Evolutionary conservation across 1,139 yeast species (phyloP).

Genomic region (Geotrichum armillariae): DNA sequence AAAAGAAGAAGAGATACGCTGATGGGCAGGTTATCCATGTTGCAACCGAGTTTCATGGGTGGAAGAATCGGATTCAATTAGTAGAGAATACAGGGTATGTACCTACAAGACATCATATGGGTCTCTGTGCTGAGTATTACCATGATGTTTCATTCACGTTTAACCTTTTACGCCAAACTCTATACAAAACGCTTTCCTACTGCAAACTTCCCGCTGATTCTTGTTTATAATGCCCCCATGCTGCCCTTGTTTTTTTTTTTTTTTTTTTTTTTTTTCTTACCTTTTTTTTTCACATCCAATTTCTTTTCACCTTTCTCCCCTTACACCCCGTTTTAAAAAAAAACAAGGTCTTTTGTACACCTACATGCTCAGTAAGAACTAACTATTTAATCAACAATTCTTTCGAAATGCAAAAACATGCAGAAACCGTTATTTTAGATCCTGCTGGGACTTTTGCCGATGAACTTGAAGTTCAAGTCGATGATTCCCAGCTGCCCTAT

Average conservation of each 20-base stretch:
- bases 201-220: background rate
- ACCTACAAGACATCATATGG: no score
- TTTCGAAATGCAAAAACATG: background rate
- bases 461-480: slow-evolving; percentile 7
- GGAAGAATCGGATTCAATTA: background rate
- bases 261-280: background rate
- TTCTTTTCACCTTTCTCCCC: background rate
- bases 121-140: background rate
- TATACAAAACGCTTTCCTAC: background rate
- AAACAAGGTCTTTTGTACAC: background rate
- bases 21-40: no score
- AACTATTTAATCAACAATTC: background rate
- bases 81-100: background rate
- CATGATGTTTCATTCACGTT: background rate
- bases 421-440: background rate
- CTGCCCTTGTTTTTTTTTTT: background rate
- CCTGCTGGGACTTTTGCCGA: slow-evolving; percentile 8
- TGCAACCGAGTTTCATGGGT: background rate
- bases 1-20: no score
- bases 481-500: background rate
- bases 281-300: background rate
- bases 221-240: background rate
- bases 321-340: background rate
- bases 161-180: background rate
- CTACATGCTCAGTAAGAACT: background rate